Evolutionary conservation across 805 yeast species (phyloP), one percentile per base, ranked within the genome.

Genomic region (Candida orba): DNA sequence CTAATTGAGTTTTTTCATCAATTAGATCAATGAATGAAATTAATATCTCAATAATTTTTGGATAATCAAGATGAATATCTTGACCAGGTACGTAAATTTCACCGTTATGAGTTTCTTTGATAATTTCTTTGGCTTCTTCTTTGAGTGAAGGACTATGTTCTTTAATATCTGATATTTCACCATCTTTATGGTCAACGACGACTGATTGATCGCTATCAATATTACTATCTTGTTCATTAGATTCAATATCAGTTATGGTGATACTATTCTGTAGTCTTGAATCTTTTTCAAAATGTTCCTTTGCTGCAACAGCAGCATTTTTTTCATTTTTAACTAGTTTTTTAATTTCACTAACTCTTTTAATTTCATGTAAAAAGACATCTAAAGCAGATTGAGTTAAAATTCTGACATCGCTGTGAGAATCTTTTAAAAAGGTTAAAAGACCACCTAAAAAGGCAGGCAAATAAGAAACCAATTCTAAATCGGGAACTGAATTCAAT

Each of bases 391-490:
- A 80, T 46, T 83, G 86, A 0, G 98, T 89, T 35, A 87, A 88
- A 3, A 83, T 80, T 51, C 95, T 71, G 4, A 93, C 95, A 61
- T 91, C 98, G 42, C 81, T 79, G 48, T 88, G 88, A 2, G 91
- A 72, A 52, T 86, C 91, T 50, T 86, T 85, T 38, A 91, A 68
- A 54, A 87, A 91, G 17, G 81, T 74, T 37, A 91, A 69, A 48
- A 91, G 67, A 0, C 93, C 96, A 39, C 89, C 93, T 34, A 93
- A 68, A 59, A 93, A 88, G 33, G 90, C 84, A 1, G 99, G 96
- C 39, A 93, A 68, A 58, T 84, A 93, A 0, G 95, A 76, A 17
- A 93, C 79, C 45, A 93, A 68, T 54, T 91, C 96, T 42, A 91
- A 69, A 42, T 91, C 95, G 0, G 99, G 98, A 8, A 90, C 87